Evolutionary conservation across 495 filamentous ascomycete species (phyloP).

Genomic region (Hyphodiscus hymeniophilus): DNA sequence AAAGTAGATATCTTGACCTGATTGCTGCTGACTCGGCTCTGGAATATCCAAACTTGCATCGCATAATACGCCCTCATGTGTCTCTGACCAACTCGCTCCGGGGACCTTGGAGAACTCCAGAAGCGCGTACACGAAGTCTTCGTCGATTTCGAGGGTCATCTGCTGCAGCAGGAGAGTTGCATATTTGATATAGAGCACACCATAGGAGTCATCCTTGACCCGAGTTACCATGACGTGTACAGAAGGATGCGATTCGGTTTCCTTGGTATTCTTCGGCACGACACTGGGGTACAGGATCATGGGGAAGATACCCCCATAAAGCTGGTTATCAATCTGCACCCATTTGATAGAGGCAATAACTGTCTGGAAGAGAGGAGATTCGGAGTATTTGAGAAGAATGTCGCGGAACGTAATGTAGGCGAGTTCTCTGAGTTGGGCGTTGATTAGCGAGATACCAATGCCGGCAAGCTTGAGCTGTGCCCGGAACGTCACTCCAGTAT

Average conservation of each 20-base stretch:
- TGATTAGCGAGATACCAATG: conserved; percentile 89
- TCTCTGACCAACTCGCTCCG: conserved; percentile 83
- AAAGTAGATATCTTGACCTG: conserved; percentile 91
- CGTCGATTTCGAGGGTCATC: conserved; percentile 96
- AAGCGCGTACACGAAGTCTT: conserved; percentile 94
- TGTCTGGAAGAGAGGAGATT: conserved; percentile 89
- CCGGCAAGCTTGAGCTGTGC: conserved; percentile 82
- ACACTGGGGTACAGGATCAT: conserved; percentile 96
- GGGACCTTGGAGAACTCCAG: conserved; percentile 93
- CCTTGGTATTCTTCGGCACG: conserved; percentile 95
- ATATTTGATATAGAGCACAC: conserved; percentile 97
- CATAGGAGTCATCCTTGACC: conserved; percentile 97
- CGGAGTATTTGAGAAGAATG: conserved; percentile 81
- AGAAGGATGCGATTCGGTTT: conserved; percentile 94
- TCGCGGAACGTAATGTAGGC: conserved; percentile 92
- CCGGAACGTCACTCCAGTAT: conserved; percentile 79
- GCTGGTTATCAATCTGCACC: conserved; percentile 98
- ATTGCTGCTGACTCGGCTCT: conserved; percentile 75
- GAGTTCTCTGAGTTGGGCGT: conserved; percentile 82
- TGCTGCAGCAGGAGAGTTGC: conserved; percentile 89
- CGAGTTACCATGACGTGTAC: conserved; percentile 84
- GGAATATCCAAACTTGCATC: conserved; percentile 87
- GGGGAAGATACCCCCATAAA: conserved; percentile 96
- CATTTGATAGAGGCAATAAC: conserved; percentile 86
- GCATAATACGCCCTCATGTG: conserved; percentile 71